Evolutionary conservation across 441 rosid species (phyloP), one percentile per base, ranked within the genome.

Genomic region (Eutrema salsugineum): DNA sequence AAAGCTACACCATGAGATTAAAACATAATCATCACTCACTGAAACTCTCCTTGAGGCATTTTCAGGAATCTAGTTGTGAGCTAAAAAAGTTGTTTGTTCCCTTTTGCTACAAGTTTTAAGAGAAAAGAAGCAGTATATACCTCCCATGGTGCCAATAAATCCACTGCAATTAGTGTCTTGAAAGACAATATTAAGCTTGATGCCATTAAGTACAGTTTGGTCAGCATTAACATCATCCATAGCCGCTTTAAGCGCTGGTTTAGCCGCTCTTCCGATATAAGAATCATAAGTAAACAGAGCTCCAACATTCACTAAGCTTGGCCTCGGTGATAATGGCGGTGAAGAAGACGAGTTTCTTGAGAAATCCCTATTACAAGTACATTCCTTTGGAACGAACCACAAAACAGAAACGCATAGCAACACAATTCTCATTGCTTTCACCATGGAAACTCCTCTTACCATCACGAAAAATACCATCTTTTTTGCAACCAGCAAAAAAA

Each of bases 121-220:
- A 33, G 66, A 46, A 58, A 39, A 30, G 44, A 16, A 62, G 49
- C 11, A 72, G 59, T 49, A 6, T 66, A 36, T 89, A 92, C 99
- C 97, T 85, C 85, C 97, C 67, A 95, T 81, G 36, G 93, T 89
- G 71, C 97, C 99, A 39, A 86, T 44, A 73, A 92, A 95, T 20
- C 93, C 96, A 72, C 92, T 95, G 92, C 99, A 95, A 44, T 92
- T 90, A 1, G 98, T 90, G 75, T 92, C 91, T 11, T 74, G 85
- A 62, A 81, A 53, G 50, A 81, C 49, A 6, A 83, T 68, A 16
- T 82, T 88, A 78, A 95, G 66, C 61, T 81, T 81, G 2, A 69
- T 80, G 2, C 86, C 87, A 0, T 83, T 77, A 48, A 95, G 97
- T 75, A 91, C 53, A 59, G 57, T 81, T 39, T 88, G 82, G 73